A percentile compares a stretch with the other conserved stretches of the same genome.
phyloP scores from a whole-genome alignment of 2,329 filamentous ascomycete species.

The Gaeumannomyces tritici region DNA sequence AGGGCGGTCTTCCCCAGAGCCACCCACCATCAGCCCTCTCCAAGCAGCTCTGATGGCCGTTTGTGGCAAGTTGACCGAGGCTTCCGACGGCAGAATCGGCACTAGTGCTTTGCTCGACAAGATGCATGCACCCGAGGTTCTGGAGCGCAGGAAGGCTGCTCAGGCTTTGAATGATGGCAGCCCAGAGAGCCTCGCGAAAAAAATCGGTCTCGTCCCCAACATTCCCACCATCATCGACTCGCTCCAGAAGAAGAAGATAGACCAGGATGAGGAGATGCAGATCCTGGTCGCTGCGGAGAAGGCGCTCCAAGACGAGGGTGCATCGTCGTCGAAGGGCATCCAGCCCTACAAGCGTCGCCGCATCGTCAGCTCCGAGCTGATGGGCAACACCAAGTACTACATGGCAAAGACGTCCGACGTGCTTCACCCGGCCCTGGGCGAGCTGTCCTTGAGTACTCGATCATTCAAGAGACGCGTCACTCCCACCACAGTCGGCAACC shows the following conservation, averaged over 20 bases:
- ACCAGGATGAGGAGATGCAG: background rate
- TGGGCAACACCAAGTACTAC: constrained; percentile 12
- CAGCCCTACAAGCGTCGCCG: constrained; percentile 1
- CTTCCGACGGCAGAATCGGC: background rate
- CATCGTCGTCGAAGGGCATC: background rate
- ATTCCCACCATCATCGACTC: background rate
- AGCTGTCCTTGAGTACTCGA: background rate
- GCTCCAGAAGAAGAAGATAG: background rate
- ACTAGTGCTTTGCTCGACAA: background rate
- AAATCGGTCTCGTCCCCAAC: background rate
- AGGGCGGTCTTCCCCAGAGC: background rate
- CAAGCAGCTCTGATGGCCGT: background rate
- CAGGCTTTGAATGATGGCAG: background rate
- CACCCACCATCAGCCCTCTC: background rate
- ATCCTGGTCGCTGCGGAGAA: background rate
- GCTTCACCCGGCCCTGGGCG: background rate
- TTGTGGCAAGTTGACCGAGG: background rate
- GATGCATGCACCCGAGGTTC: background rate
- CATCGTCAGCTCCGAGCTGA: constrained; percentile 1
- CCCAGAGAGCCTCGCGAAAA: background rate
- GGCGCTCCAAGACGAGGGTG: background rate
- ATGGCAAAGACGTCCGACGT: background rate
- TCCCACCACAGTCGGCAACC: background rate
- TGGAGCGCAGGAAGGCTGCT: background rate
- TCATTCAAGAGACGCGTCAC: background rate